Conservation (phyloP, 176 grass and related monocot species). For the Phyllostachys edulis region DNA sequence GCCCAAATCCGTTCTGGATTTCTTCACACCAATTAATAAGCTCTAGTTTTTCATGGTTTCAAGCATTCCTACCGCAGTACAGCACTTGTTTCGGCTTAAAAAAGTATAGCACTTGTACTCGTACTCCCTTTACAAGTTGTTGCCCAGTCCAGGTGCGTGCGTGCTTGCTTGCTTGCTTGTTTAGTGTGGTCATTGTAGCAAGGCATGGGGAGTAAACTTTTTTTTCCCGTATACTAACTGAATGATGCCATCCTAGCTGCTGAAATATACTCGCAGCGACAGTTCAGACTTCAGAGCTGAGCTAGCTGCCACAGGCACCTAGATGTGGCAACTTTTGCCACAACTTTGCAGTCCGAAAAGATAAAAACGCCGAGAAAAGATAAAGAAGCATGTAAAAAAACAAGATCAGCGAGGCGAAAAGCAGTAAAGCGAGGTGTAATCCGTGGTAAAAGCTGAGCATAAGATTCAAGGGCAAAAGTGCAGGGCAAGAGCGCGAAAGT, state of each 20-base stretch:
- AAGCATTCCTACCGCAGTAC: conserved; percentile 8
- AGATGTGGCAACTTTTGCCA: conserved; percentile 20
- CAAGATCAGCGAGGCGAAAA: conserved; percentile 15
- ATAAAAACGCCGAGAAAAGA: conserved; percentile 32
- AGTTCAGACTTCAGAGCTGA: neutral
- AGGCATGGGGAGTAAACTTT: conserved; percentile 28
- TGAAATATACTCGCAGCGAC: neutral
- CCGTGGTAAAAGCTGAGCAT: conserved; percentile 39
- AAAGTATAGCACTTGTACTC: neutral
- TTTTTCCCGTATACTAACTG: conserved; percentile 10
- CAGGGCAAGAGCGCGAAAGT: conserved; percentile 37
- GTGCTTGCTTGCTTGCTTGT: neutral
- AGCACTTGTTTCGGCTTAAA: no score
- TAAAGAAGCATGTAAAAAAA: conserved; percentile 7
- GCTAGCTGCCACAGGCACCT: neutral
- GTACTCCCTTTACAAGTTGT: neutral
- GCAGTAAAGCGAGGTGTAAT: conserved; percentile 34
- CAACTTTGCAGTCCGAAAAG: conserved; percentile 28
- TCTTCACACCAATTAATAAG: neutral
- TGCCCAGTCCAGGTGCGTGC: neutral
- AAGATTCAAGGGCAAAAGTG: conserved; percentile 48
- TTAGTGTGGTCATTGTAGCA: conserved; percentile 14
- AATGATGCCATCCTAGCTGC: neutral
- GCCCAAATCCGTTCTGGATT: no score
- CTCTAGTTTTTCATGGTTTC: conserved; percentile 38